Percentiles rank a stretch among this genome's conserved stretches.
phyloP scores from a whole-genome alignment of 208 protist species.

The Acanthamoeba castellanii region DNA sequence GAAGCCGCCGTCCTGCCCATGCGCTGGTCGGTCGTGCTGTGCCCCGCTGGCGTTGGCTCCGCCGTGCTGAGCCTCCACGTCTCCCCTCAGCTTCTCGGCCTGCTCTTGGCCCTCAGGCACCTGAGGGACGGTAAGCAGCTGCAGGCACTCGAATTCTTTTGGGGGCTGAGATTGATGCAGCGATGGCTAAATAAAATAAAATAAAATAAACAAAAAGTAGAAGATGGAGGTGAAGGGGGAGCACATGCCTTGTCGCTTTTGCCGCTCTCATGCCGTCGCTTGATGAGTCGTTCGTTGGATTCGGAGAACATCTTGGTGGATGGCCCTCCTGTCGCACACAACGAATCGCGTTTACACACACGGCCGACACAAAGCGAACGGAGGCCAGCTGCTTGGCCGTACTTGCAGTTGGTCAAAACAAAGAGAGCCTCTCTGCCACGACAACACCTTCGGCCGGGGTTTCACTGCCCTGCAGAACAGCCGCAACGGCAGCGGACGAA shows the following conservation, averaged over 20 bases:
- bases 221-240: not conserved
- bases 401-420: too few relatives aligned
- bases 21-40: not conserved
- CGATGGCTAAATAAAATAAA: not conserved
- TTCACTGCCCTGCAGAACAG: too few relatives aligned
- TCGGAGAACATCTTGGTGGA: not conserved
- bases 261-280: slow-evolving; percentile 24
- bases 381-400: too few relatives aligned
- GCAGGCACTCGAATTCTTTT: not conserved
- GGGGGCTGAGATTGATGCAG: not conserved
- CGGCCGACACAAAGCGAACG: too few relatives aligned
- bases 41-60: not conserved
- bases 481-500: too few relatives aligned
- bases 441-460: too few relatives aligned
- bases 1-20: not conserved
- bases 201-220: not conserved
- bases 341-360: not conserved
- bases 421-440: too few relatives aligned
- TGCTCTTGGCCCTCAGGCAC: not conserved
- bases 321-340: not conserved
- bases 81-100: not conserved
- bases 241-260: slow-evolving; percentile 6
- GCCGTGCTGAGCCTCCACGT: slow-evolving; percentile 20
- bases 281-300: slow-evolving; percentile 58
- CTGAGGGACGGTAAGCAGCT: not conserved